phyloP scores from a whole-genome alignment of 148 eudicot species.

The Bassia scoparia region DNA sequence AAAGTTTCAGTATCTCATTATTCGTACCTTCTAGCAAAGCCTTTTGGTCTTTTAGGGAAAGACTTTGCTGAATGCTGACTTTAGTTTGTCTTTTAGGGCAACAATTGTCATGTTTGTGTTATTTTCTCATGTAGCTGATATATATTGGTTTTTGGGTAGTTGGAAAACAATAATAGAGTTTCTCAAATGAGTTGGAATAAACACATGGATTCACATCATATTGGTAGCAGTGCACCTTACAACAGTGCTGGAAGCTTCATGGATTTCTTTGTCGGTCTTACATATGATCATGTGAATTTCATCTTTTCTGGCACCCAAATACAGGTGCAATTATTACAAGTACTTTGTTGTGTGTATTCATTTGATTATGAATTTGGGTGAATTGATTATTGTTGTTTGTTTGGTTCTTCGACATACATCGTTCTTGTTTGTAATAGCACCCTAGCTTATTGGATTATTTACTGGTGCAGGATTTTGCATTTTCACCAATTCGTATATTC shows the following conservation, averaged over 20 bases:
- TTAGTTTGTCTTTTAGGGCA: too few species aligned
- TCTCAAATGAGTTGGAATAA: conserved; percentile 63
- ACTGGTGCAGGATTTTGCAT: conserved; percentile 57
- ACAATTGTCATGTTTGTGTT: too few species aligned
- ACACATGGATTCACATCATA: conserved; percentile 51
- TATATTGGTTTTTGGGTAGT: background rate
- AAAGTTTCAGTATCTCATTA: too few species aligned
- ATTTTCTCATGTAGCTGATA: background rate
- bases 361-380: background rate
- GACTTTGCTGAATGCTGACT: too few species aligned
- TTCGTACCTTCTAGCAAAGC: too few species aligned
- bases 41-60: too few species aligned
- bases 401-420: background rate
- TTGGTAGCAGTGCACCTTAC: conserved; percentile 49
- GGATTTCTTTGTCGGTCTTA: conserved; percentile 88
- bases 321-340: conserved; percentile 47
- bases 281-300: conserved; percentile 90
- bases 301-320: conserved; percentile 69
- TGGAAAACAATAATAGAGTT: conserved; percentile 19
- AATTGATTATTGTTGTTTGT: background rate
- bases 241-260: conserved; percentile 72
- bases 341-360: background rate
- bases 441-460: background rate
- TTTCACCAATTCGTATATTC: conserved; percentile 70
- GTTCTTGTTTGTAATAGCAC: background rate